Evolutionary conservation across 306 rosid genomes (phyloP).

Genomic region (Sindora glabra): DNA sequence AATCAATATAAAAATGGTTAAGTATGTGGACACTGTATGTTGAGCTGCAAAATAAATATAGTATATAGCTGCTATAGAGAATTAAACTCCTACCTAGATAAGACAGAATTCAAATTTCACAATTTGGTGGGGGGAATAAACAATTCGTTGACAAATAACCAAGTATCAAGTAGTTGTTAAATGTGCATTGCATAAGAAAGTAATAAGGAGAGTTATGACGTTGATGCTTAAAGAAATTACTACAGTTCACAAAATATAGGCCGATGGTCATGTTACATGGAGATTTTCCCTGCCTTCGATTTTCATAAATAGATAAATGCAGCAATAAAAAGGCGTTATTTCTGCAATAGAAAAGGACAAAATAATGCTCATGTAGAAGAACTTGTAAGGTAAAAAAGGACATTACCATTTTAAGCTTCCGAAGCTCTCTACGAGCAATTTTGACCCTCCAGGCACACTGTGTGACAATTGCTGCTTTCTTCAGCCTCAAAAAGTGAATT

Average conservation of each 20-base stretch:
- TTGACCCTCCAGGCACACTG: conserved; percentile 71
- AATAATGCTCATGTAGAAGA: not conserved
- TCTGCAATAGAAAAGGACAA: not conserved
- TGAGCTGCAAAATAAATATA: not conserved
- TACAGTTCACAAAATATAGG: not conserved
- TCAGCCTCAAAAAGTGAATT: conserved; percentile 26
- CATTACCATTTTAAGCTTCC: conserved; percentile 63
- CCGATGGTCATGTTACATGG: not conserved
- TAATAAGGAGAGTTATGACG: not conserved
- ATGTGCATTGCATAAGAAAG: not conserved
- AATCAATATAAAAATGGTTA: not conserved
- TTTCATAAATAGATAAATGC: no score
- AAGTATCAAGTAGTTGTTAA: not conserved
- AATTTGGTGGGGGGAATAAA: not conserved
- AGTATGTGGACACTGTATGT: not conserved
- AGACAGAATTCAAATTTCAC: not conserved
- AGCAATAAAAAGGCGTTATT: no score
- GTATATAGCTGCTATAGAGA: not conserved
- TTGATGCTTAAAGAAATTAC: not conserved
- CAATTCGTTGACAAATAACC: no score
- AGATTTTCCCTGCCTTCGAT: not conserved
- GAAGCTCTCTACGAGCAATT: conserved; percentile 59
- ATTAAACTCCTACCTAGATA: not conserved
- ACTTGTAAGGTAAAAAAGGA: not conserved
- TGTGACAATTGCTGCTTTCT: conserved; percentile 41